Evolutionary conservation across 2,329 filamentous ascomycete species (phyloP), one percentile per base, ranked within the genome.

Genomic region (Trichoderma brevicompactum): DNA sequence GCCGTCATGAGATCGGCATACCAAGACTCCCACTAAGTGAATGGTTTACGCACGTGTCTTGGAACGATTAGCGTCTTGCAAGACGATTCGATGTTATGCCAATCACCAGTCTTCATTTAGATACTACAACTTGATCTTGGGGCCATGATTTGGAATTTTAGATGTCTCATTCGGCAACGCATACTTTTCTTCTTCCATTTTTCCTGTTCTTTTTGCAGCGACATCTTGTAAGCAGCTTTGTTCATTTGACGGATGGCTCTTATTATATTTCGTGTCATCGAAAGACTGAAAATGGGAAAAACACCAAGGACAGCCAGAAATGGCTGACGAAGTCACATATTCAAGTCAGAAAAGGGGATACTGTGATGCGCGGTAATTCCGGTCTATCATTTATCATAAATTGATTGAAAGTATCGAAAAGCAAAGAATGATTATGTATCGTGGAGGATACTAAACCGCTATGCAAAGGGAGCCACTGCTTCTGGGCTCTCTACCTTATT

Each of bases 381-480:
- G 40, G 59, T 64, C 40, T 40, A 58, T 66, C 53, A 64, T 64
- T 58, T 38, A 63, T 52, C 54, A 54, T 55, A 40, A 61, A 63
- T 19, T 48, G 59, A 46, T 52, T 56, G 40, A 59, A 52, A 63
- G 34, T n/a, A 63, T 52, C 49, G 36, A 50, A 58, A 46, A 50
- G 44, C n/a, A 23, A 52, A 65, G 28, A 59, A 46, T 58, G 48
- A 65, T 72, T 67, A 38, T 19, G 68, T 72, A 79, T 80, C 78
- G 78, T 80, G 77, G 78, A 80, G 77, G 78, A 79, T 79, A 72
- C 74, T 71, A 69, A 75, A 68, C 71, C 71, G 72, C 74, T 73
- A 74, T 75, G 74, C 74, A 69, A 74, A 71, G 69, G 73, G 71
- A 72, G 73, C 69, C 69, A 68, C 68, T 68, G 67, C 66, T 67